Conservation (phyloP, 805 yeast species). For the Metschnikowia hibisci region DNA sequence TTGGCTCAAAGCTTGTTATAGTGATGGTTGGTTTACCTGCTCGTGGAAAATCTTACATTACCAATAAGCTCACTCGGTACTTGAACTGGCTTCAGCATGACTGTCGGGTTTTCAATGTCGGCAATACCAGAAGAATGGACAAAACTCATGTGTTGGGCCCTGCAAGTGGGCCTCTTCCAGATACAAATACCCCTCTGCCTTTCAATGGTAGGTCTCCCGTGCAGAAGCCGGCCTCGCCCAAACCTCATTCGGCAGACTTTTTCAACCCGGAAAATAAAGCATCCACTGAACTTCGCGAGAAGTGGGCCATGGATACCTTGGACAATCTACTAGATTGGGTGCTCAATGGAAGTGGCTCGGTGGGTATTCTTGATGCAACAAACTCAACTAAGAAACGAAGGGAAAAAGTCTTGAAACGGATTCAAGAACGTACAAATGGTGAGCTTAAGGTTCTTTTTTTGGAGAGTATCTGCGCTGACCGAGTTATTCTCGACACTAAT, state of each 20-base stretch:
- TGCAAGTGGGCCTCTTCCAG: conserved; percentile 55
- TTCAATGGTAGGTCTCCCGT: conserved; percentile 15
- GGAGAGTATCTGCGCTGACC: conserved; percentile 85
- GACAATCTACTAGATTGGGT: conserved; percentile 80
- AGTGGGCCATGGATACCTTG: conserved; percentile 95
- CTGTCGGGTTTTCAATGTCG: conserved; percentile 89
- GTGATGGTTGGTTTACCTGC: conserved; percentile 98
- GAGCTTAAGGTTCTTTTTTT: conserved; percentile 75
- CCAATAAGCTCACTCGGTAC: conserved; percentile 86
- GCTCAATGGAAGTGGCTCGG: conserved; percentile 77
- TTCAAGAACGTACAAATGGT: conserved; percentile 52
- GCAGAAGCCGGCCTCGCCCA: conserved; percentile 20
- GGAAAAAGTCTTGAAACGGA: conserved; percentile 51
- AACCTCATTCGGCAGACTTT: conserved; percentile 71
- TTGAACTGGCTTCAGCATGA: conserved; percentile 93
- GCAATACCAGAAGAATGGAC: conserved; percentile 84
- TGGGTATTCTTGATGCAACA: conserved; percentile 88
- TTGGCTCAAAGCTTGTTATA: conserved; percentile 71
- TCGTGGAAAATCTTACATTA: conserved; percentile 88
- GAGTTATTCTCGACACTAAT: conserved; percentile 73
- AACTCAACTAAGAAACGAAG: conserved; percentile 70
- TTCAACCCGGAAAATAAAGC: conserved; percentile 75
- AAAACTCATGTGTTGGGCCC: conserved; percentile 54
- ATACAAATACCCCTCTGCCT: conserved; percentile 35
- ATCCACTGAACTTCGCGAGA: conserved; percentile 67